Base-by-base conservation (phyloP, 2,329 filamentous ascomycete genomes). In the Aspergillus tamarii region DNA sequence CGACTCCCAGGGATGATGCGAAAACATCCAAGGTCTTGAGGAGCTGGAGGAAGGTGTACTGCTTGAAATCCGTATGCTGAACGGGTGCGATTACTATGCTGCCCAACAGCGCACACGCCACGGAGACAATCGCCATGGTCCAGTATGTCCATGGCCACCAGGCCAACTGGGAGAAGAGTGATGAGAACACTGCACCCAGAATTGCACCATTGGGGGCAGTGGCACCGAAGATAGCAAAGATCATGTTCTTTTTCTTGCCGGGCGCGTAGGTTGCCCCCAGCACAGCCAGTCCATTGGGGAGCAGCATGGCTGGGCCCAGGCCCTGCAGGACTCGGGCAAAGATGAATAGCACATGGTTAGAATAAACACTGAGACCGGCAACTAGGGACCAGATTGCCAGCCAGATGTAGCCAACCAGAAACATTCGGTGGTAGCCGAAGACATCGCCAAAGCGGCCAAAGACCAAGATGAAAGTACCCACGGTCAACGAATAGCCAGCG, bases 251-350 rank as follows among this genome's bases (percentile, higher is more conserved):
- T 63, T 83, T 81, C 59, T 75, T 78, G 0, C 88, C 88, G 0
- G 85, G 85, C 0, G 80, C 76, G 66, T 89, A 90, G 0, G 84
- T 82, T 0, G 80, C 78, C 2, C 87, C 88, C 0, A 91, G 74
- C 14, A 92, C 80, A 2, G 88, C 88, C 26, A 91, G 75, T 0
- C 82, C 87, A 65, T 90, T 91, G 0, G 89, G 89, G 28, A 91
- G 78, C 12, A 84, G 77, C 39, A 91, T 79, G 0, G 88, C 87
- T 0, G 87, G 86, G 0, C 89, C 89, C 8, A 80, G 70, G 4
- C 77, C 86, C 65, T 89, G 86, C 3, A 88, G 72, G 0, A 83
- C 84, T 7, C 87, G 80, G n/a, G 81, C 79, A 41, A 83, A 77
- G 63, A 84, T 79, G 68, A 87, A 86, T 14, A 85, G 74, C 1